Evolutionary conservation across 2,329 filamentous ascomycete genomes (phyloP), one percentile per base, ranked within the genome.

Genomic region (Didymella glomerata): DNA sequence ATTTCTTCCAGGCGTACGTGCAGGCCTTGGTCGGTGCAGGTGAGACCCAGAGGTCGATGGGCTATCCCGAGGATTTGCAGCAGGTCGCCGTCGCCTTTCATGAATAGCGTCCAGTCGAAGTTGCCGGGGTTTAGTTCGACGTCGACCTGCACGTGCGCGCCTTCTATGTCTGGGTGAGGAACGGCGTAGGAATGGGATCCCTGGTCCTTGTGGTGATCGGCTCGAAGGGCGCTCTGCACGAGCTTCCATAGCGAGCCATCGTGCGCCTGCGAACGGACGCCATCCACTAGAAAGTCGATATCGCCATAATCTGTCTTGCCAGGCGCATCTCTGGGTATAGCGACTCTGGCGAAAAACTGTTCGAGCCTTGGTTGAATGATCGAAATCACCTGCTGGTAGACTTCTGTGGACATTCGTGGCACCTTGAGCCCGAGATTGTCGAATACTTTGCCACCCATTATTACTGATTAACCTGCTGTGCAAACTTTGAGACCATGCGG

Each of bases 251-350:
- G 51, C 2, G 65, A 40, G 5, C 32, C 38, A 20, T 22, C 54
- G 53, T 72, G 65, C 22, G 66, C 54, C 54, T 72, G 65, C 20
- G 67, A 13, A 50, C 14, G 25, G 49, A 62, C 62, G 16, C 70
- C 70, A 34, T 65, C 62, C 1, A 91, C 82, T 1, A 92, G 75
- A 58, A 93, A 81, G 75, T 95, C 91, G 36, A 96, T 78, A 64
- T 95, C 92, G 20, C 91, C 92, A 68, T 86, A 84, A 65, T 87
- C 85, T 0, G 64, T 41, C 75, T 95, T 95, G 1, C 74, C 87
- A 0, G 91, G 90, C 0, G 85, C 89, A 65, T 92, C 89, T 27
- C 89, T 84, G 0, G 90, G 87, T 0, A 84, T 81, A 0, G 81
- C 83, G 4, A 90, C 86, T 8, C 77, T 78, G 0, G 77, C 53